Conservation (phyloP, 1,139 yeast species). For the Kodamaea ohmeri region DNA sequence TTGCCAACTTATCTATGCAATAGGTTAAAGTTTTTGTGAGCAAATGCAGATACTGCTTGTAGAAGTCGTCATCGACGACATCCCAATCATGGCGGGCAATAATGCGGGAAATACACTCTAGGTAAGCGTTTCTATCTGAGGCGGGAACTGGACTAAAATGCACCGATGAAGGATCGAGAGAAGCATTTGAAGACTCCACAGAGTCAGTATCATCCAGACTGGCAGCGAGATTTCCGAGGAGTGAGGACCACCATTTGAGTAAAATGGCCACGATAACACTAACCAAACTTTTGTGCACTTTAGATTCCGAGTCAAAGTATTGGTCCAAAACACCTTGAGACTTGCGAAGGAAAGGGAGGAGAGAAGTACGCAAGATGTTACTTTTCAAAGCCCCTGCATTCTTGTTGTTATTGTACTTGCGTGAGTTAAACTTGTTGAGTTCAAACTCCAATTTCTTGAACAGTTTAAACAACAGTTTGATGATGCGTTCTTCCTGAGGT, state of each 20-base stretch:
- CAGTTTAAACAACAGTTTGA: constrained; percentile 33
- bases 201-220: constrained; percentile 1
- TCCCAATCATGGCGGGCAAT: constrained; percentile 66
- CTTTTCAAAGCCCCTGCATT: constrained; percentile 55
- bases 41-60: constrained; percentile 28
- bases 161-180: constrained; percentile 6
- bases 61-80: constrained; percentile 22
- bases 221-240: constrained; percentile 34
- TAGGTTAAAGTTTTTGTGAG: constrained; percentile 56
- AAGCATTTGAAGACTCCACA: neutral
- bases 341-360: constrained; percentile 63
- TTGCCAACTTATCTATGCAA: constrained; percentile 49
- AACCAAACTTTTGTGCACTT: constrained; percentile 34
- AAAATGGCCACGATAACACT: constrained; percentile 41
- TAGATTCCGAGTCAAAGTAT: constrained; percentile 21
- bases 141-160: constrained; percentile 17
- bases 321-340: constrained; percentile 25
- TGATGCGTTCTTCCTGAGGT: constrained; percentile 22
- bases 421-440: constrained; percentile 45
- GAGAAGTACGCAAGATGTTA: constrained; percentile 60
- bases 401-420: constrained; percentile 26
- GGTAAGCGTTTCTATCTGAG: constrained; percentile 66
- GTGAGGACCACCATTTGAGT: constrained; percentile 65
- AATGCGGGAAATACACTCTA: constrained; percentile 71
- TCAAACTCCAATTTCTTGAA: constrained; percentile 46